Conservation (phyloP, 176 grass and related monocot species). For the Oryza punctata region DNA sequence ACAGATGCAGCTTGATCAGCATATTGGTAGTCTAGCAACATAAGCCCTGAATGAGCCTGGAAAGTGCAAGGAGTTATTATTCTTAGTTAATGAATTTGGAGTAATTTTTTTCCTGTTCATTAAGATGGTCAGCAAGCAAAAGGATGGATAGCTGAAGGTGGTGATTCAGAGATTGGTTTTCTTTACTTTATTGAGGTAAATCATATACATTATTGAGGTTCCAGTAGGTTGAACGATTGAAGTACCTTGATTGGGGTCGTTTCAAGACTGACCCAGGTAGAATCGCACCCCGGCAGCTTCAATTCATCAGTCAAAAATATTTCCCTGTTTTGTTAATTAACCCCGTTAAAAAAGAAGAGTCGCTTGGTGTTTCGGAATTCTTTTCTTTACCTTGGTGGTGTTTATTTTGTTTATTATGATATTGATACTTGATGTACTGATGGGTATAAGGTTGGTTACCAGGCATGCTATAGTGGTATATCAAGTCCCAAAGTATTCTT, state of each 20-base stretch:
- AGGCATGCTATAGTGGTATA: constrained; percentile 46
- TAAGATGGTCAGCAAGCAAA: constrained; percentile 37
- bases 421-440: constrained; percentile 61
- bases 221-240: constrained; percentile 57
- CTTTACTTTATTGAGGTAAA: constrained; percentile 61
- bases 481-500: constrained; percentile 42
- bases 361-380: constrained; percentile 25
- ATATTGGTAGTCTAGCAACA: constrained; percentile 62
- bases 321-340: constrained; percentile 60
- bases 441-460: constrained; percentile 50
- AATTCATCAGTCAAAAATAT: constrained; percentile 38
- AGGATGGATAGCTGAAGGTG: constrained; percentile 61
- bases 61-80: constrained; percentile 25
- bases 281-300: constrained; percentile 61
- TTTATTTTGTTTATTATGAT: constrained; percentile 55
- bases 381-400: constrained; percentile 44
- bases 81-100: constrained; percentile 47
- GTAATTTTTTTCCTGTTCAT: constrained; percentile 46
- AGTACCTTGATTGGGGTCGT: constrained; percentile 46
- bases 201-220: constrained; percentile 59
- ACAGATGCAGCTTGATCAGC: constrained; percentile 74
- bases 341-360: constrained; percentile 44
- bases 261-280: constrained; percentile 58
- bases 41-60: constrained; percentile 25
- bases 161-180: constrained; percentile 77